Base-by-base conservation (phyloP, 2,329 filamentous ascomycete species). In the Alternaria infectoria region DNA sequence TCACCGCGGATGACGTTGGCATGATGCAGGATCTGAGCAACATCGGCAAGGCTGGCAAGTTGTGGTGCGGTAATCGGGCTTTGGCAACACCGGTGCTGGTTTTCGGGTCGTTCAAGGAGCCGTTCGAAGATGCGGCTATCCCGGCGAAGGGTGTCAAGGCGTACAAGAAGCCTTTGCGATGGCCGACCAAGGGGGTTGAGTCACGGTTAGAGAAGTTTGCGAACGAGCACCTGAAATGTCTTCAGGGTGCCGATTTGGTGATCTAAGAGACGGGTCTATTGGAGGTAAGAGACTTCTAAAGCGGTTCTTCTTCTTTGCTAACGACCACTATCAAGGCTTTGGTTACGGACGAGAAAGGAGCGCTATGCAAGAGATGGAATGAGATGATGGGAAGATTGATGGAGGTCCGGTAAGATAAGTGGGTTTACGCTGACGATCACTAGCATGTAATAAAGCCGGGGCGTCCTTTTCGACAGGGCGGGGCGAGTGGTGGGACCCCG, bases 391-490 rank as follows among this genome's bases (percentile, higher is more conserved):
- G n/a, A 26, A 11, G 10, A 9, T 17, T n/a, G 46, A 49, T 28
- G 46, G 15, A 49, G 25, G 23, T 26, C 5, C n/a, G 46, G 23
- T 28, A 26, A 17, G 23, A 17, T 49, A 13, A 17, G 36, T 49
- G 46, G n/a, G 46, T 28, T 49, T 49, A 7, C 23, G 19, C 19
- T 44, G 6, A 25, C 19, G 19, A 25, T 17, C 26, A 36, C 54
- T 50, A 49, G 50, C 46, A 25, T 23, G 17, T 23, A 62, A 66
- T 40, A 62, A 62, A 61, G 52, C 26, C 44, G 60, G 55, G 65
- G 62, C 65, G 61, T 68, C 61, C 63, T 68, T 63, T 50, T 64
- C 62, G 59, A 59, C 60, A 66, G 61, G 59, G 65, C 62, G 67
- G 65, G 61, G 59, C 36, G 49, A 55, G 61, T 68, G 51, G 61